Base-by-base conservation (phyloP, 225 moss, liverwort and hornwort genomes). In the Antitrichia curtipendula region DNA sequence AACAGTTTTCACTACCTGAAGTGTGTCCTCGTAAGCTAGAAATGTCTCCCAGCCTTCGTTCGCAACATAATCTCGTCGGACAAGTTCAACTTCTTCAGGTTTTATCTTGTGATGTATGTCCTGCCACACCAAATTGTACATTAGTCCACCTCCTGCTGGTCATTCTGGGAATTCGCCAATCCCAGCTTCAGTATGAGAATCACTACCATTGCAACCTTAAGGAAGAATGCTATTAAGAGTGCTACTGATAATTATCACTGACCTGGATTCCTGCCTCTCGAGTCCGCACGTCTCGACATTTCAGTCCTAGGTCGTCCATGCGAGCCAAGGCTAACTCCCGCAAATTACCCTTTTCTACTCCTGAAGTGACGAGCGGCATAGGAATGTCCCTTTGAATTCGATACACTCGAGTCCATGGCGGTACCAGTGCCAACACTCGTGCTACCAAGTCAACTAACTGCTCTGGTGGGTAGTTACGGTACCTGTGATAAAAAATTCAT, bases 201-300 rank as follows among this genome's bases (percentile, higher is more conserved):
- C 47, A 63, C 50, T 43, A 78, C 57, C 59, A 84, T 54, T 54
- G 84, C 28, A 64, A 17, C 24, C 27, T 34, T 34, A 8, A 58
- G 36, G 56, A 74, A 16, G 36, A 53, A 56, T 49, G 75, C 36
- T n/a, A 50, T 24, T 54, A 57, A 78, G 10, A n/a, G 38, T 27
- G 38, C 8, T 18, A 82, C 34, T 66, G 18, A 17, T 38, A 29
- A 60, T 12, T 15, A 65, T 80, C 81, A 82, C 94, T 88, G 40
- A 98, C 98, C 96, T 99, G 99, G 91, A 99, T 99, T 87, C 99
- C 97, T 89, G 99, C 99, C 92, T 99, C 99, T 88, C 97, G 93
- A 87, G 99, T 99, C 88, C 99, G 93, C 54, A 99, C 99, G 91
- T 99, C 99, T 87, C 99, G 95, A 86, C 99, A 99, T 89, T 97